Conservation (phyloP, 495 filamentous ascomycete species). For the Aspergillus diversus region DNA sequence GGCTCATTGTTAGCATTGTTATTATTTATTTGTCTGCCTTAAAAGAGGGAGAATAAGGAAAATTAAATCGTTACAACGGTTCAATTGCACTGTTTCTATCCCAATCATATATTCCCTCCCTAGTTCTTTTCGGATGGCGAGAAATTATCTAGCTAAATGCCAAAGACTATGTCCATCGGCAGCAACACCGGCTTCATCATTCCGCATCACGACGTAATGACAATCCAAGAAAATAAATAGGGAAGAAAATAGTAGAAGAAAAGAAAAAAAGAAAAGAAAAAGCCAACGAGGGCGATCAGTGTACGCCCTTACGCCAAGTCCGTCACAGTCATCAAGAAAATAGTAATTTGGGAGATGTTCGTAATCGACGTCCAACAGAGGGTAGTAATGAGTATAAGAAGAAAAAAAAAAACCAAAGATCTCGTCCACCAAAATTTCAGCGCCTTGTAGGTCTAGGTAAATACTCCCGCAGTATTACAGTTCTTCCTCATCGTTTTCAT, state of each 20-base stretch:
- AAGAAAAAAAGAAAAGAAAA: conserved; percentile 9
- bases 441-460: conserved; percentile 12
- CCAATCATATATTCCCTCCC: conserved; percentile 7
- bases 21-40: neutral
- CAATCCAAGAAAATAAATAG: conserved; percentile 6
- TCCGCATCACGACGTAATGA: conserved; percentile 8
- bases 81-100: conserved; percentile 10
- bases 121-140: conserved; percentile 13
- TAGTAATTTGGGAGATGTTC: conserved; percentile 1
- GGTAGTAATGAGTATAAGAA: conserved; percentile 1
- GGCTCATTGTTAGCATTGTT: neutral
- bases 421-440: conserved; percentile 1
- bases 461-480: conserved; percentile 29
- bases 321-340: conserved; percentile 23
- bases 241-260: neutral
- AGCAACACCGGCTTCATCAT: conserved; percentile 14
- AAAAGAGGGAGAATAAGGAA: too few species aligned
- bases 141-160: conserved; percentile 15
- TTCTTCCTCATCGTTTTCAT: conserved; percentile 41
- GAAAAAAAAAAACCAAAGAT: conserved; percentile 1
- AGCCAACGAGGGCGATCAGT: conserved; percentile 10
- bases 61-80: neutral
- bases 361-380: neutral
- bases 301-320: conserved; percentile 25
- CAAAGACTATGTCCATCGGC: conserved; percentile 7